Evolutionary conservation across 2,329 filamentous ascomycete species (phyloP).

Genomic region (Pseudopithomyces maydicus): DNA sequence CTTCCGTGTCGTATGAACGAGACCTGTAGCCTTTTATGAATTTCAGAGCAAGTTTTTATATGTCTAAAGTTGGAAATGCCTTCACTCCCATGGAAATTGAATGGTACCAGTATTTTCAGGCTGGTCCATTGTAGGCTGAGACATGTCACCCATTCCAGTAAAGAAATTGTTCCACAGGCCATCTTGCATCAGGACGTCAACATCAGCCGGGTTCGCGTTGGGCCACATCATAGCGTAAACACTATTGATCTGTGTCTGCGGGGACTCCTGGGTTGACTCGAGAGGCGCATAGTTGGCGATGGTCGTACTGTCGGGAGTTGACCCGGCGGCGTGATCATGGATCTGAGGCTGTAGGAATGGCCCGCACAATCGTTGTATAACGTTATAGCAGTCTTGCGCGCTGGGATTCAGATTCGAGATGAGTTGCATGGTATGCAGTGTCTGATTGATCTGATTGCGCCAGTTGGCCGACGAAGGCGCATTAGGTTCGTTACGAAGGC

Average conservation of each 20-base stretch:
- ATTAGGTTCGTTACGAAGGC: conserved; percentile 51
- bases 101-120: neutral
- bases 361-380: conserved; percentile 51
- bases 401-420: conserved; percentile 49
- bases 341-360: conserved; percentile 11
- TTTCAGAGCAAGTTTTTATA: no score
- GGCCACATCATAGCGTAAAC: conserved; percentile 25
- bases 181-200: conserved; percentile 22
- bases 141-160: neutral
- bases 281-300: conserved; percentile 8
- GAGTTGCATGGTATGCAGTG: conserved; percentile 45
- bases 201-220: conserved; percentile 18
- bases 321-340: conserved; percentile 4
- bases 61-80: no score
- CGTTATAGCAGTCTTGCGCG: conserved; percentile 49
- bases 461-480: conserved; percentile 46
- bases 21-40: no score
- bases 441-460: conserved; percentile 48
- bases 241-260: conserved; percentile 21
- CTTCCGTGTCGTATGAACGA: no score
- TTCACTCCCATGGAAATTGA: conserved; percentile 6
- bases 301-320: conserved; percentile 6
- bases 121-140: neutral
- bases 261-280: conserved; percentile 16
- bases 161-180: conserved; percentile 19